Evolutionary conservation across 495 filamentous ascomycete genomes (phyloP).

Genomic region (Neurospora sp.): DNA sequence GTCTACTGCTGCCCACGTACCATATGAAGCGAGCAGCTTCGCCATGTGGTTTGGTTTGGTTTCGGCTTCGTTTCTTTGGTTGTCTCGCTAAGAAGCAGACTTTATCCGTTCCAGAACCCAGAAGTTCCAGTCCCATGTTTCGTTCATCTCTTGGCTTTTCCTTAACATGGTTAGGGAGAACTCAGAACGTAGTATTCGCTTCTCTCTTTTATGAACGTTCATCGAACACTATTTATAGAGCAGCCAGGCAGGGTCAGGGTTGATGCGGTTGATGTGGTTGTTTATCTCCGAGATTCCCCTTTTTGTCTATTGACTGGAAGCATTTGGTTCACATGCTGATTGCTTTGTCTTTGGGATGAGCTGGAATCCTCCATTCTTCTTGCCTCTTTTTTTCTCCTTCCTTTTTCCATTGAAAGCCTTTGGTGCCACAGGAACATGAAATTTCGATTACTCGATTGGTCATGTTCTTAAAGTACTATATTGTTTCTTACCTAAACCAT

Average conservation of each 20-base stretch:
- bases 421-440: neutral
- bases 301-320: neutral
- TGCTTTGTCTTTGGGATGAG: neutral
- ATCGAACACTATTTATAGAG: neutral
- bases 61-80: neutral
- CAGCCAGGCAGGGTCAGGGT: neutral
- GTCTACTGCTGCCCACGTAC: neutral
- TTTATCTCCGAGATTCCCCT: neutral
- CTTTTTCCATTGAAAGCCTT: neutral
- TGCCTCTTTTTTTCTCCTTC: neutral
- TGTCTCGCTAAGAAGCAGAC: neutral
- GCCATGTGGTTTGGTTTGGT: neutral
- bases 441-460: neutral
- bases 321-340: neutral
- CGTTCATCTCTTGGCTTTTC: neutral
- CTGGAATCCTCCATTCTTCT: neutral
- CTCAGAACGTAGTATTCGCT: neutral
- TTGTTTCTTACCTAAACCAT: neutral
- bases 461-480: neutral
- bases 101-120: neutral
- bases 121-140: neutral
- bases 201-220: neutral
- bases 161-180: neutral
- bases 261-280: neutral
- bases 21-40: neutral